A percentile compares a stretch with the other conserved stretches of the same genome.
These are phyloP conservation scores for Letharia columbiana DNA, from an alignment of 495 filamentous ascomycete species.

Conservation along the genomic window DNA sequence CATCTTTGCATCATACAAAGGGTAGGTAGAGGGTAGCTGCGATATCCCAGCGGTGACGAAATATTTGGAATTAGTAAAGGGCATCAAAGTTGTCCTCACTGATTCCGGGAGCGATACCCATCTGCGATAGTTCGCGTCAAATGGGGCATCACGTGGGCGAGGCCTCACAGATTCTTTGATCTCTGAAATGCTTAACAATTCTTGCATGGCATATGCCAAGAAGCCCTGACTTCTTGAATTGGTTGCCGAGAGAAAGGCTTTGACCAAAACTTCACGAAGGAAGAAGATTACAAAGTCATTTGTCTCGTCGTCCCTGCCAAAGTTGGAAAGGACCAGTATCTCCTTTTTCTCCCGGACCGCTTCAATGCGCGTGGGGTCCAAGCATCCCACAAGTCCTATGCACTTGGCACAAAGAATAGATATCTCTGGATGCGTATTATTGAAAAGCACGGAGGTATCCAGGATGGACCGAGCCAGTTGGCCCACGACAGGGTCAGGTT, in stretches of 20 bases:
- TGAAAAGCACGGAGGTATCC: conserved; percentile 74
- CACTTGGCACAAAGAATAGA: conserved; percentile 66
- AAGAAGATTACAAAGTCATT: conserved; percentile 79
- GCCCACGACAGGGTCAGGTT: conserved; percentile 67
- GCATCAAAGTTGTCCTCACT: conserved; percentile 68
- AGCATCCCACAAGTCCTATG: conserved; percentile 77
- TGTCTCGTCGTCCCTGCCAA: conserved; percentile 67
- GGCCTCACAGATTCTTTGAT: conserved; percentile 52
- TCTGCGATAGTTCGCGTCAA: conserved; percentile 50
- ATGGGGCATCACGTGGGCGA: conserved; percentile 43
- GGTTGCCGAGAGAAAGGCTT: conserved; percentile 78
- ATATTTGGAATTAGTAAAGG: conserved; percentile 78
- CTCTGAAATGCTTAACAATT: conserved; percentile 67
- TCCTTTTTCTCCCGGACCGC: conserved; percentile 63
- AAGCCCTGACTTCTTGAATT: conserved; percentile 84
- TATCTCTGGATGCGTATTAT: conserved; percentile 55
- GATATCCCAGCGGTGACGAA: conserved; percentile 48
- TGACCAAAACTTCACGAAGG: conserved; percentile 78
- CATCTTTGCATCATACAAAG: conserved; percentile 56
- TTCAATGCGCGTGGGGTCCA: conserved; percentile 87
- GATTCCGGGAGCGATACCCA: conserved; percentile 70
- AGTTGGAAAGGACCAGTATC: conserved; percentile 79
- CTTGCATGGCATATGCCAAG: conserved; percentile 87
- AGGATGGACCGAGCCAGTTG: conserved; percentile 66
- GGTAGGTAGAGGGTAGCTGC: conserved; percentile 54